Evolutionary conservation across 2,329 filamentous ascomycete genomes (phyloP).

Genomic region (Shiraia bambusicola): DNA sequence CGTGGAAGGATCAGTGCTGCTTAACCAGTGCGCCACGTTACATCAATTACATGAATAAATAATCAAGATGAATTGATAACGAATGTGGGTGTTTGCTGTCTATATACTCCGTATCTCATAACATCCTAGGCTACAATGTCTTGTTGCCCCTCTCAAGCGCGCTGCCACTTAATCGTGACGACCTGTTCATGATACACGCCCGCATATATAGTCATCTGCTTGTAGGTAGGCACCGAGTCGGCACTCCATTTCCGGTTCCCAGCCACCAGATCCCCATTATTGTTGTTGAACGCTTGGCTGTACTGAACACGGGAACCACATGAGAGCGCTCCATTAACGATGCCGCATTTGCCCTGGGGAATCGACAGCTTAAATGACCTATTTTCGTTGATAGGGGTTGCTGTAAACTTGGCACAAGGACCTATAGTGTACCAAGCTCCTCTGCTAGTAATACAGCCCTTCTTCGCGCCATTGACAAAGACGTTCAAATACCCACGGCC

Average conservation of each 20-base stretch:
- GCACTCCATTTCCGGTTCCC: constrained; percentile 48
- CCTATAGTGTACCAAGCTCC: constrained; percentile 69
- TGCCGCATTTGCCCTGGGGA: constrained; percentile 52
- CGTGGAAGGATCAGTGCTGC: no score
- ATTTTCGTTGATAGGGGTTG: constrained; percentile 42
- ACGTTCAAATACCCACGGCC: constrained; percentile 64
- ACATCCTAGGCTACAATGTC: neutral
- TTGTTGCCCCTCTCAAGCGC: constrained; percentile 15
- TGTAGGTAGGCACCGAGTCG: constrained; percentile 44
- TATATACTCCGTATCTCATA: no score
- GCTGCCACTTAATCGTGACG: constrained; percentile 45
- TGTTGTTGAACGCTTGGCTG: constrained; percentile 46
- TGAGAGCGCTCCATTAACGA: constrained; percentile 55
- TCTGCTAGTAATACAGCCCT: constrained; percentile 67
- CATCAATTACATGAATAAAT: no score
- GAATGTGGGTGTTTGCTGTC: neutral
- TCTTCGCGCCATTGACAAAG: constrained; percentile 48
- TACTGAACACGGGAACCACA: constrained; percentile 55
- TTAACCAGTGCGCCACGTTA: no score
- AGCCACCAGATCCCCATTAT: constrained; percentile 41
- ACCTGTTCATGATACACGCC: constrained; percentile 33
- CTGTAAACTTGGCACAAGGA: constrained; percentile 67
- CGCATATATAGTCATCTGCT: constrained; percentile 50
- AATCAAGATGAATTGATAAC: no score
- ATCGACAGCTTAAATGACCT: constrained; percentile 35